Conservation (phyloP, 2,329 filamentous ascomycete genomes). For the Dactylellina haptotyla region DNA sequence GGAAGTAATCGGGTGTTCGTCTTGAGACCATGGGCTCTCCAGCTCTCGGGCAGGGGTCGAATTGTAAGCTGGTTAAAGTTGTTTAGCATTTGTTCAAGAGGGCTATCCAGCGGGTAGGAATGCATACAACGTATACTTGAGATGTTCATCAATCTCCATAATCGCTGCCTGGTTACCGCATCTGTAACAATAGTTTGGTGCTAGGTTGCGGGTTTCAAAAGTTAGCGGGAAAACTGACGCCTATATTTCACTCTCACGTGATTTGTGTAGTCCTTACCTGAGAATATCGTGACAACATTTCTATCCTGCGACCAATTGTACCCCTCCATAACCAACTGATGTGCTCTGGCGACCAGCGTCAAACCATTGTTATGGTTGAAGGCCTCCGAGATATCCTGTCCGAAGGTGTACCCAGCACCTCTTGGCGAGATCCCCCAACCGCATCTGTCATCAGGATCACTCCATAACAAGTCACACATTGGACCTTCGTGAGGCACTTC, state of each 20-base stretch:
- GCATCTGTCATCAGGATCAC: conserved; percentile 94
- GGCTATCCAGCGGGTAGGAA: not conserved
- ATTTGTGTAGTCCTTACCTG: conserved; percentile 68
- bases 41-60: conserved; percentile 95
- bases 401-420: conserved; percentile 94
- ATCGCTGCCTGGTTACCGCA: conserved; percentile 99
- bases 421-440: conserved; percentile 96
- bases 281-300: conserved; percentile 99
- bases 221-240: conserved; percentile 30
- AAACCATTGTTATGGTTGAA: conserved; percentile 99
- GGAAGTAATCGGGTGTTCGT: conserved; percentile 98
- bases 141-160: conserved; percentile 99
- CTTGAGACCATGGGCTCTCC: conserved; percentile 99
- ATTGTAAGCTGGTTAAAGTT: conserved; percentile 80
- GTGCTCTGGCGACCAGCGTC: conserved; percentile 92
- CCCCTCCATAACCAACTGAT: conserved; percentile 99
- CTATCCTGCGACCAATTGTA: conserved; percentile 99
- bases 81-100: conserved; percentile 30
- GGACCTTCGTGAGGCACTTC: conserved; percentile 98
- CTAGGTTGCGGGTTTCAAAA: conserved; percentile 63
- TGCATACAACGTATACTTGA: conserved; percentile 99
- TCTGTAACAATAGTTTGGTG: conserved; percentile 96
- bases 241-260: not conserved
- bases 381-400: conserved; percentile 96
- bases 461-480: conserved; percentile 98